Evolutionary conservation across 306 rosid species (phyloP), one percentile per base, ranked within the genome.

Genomic region (Inga oerstediana): DNA sequence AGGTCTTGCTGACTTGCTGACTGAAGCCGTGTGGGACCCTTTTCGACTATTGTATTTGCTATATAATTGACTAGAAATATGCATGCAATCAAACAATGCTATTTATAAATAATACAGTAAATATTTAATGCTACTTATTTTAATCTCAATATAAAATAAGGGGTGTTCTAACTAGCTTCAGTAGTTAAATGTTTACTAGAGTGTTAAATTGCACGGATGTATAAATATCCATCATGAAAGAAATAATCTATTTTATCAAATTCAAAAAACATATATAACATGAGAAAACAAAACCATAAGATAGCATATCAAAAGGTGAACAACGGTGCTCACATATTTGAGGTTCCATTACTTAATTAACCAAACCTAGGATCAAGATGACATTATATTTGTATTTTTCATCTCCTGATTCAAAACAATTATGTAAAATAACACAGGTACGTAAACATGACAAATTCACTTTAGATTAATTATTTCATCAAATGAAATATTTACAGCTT

Each of bases 191-290:
- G 4, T 48, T 48, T 48, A 48, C 15, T 35, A 35, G 39, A 35
- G 39, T 35, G 4, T 48, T 8, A 14, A 48, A 51, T 51, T 51
- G 2, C 20, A 51, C 58, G 1, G 17, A 7, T 1, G 19, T 16
- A 51, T 51, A 9, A 5, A 5, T 44, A 51, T 51, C 16, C 58
- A 51, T 52, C n/a, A 14, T 52, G 19, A 7, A 15, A 52, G 12
- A 48, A 3, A 13, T 48, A 48, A 45, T 45, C 11, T 11, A 74
- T 83, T 24, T 59, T 79, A 68, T 64, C 65, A 67, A 86, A 81
- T 79, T 85, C 67, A 80, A 86, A 76, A 61, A 72, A 48, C 14
- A 9, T 1, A 10, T 12, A 10, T 59, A 48, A 82, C 49, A 19
- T 56, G 48, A 44, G 77, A 54, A n/a, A 56, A 27, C 54, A 11